These are phyloP conservation scores for Pyrenophora tritici-repentis DNA, from an alignment of 2,329 filamentous ascomycete species.

Conservation along the genomic window DNA sequence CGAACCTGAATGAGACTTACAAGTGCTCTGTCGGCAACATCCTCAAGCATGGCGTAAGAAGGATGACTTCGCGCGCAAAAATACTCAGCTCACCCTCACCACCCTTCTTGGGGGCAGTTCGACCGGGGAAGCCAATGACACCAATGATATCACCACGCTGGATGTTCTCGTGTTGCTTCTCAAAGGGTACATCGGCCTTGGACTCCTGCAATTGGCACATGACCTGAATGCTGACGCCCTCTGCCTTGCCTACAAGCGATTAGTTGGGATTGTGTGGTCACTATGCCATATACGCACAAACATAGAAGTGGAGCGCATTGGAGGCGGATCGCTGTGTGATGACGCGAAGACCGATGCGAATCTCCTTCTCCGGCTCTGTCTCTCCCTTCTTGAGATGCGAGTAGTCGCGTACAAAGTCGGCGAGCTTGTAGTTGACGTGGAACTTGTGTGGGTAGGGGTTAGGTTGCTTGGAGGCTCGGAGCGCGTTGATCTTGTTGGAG, in stretches of 20 bases:
- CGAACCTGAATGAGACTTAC: constrained; percentile 57
- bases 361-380: constrained; percentile 71
- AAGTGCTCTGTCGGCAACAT: constrained; percentile 72
- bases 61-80: constrained; percentile 82
- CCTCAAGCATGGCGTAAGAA: constrained; percentile 90
- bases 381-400: constrained; percentile 87
- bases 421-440: constrained; percentile 80
- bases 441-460: constrained; percentile 93
- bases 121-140: constrained; percentile 79
- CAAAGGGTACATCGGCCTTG: constrained; percentile 71
- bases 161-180: constrained; percentile 85
- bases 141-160: constrained; percentile 93
- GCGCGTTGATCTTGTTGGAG: constrained; percentile 77
- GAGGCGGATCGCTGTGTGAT: constrained; percentile 56
- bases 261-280: constrained; percentile 4
- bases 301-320: constrained; percentile 38
- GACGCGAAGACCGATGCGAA: constrained; percentile 83
- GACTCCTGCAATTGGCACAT: constrained; percentile 87
- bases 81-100: constrained; percentile 92
- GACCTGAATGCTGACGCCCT: constrained; percentile 82
- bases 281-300: constrained; percentile 16
- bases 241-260: constrained; percentile 59
- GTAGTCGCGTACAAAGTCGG: constrained; percentile 78
- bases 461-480: constrained; percentile 72
- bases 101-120: constrained; percentile 87